Evolutionary conservation across 495 filamentous ascomycete species (phyloP).

Genomic region (Lasiosphaeriaceae sp.): DNA sequence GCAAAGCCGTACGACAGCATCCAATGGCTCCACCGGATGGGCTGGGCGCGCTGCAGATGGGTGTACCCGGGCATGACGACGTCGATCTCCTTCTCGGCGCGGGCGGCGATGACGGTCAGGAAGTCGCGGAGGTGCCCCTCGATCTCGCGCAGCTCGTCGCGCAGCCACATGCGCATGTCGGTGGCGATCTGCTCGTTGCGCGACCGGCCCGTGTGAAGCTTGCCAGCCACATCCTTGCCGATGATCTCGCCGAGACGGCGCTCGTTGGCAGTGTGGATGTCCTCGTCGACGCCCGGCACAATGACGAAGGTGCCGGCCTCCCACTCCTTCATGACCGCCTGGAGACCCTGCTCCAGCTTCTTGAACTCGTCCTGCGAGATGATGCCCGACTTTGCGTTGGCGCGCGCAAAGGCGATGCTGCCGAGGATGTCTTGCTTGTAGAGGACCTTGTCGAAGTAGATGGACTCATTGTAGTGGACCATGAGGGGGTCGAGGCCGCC

Average conservation of each 20-base stretch:
- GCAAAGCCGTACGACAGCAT: conserved; percentile 72
- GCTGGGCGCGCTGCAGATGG: conserved; percentile 88
- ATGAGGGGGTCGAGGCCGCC: conserved; percentile 86
- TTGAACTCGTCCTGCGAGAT: conserved; percentile 71
- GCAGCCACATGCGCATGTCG: conserved; percentile 90
- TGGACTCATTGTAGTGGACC: conserved; percentile 84
- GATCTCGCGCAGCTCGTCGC: conserved; percentile 70
- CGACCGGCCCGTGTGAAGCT: conserved; percentile 88
- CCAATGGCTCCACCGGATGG: conserved; percentile 86
- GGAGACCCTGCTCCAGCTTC: conserved; percentile 71
- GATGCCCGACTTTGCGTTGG: conserved; percentile 73
- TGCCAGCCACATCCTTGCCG: conserved; percentile 80
- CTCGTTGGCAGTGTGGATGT: conserved; percentile 93
- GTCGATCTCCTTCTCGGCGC: conserved; percentile 73
- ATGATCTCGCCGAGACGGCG: conserved; percentile 85
- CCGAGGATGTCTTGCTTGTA: conserved; percentile 78
- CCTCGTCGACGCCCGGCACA: conserved; percentile 60
- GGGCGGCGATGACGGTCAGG: conserved; percentile 63
- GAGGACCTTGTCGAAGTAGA: conserved; percentile 77
- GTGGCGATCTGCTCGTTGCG: conserved; percentile 93
- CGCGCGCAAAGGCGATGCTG: conserved; percentile 82
- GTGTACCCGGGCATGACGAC: conserved; percentile 72
- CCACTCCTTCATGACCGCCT: conserved; percentile 75
- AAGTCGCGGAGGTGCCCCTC: conserved; percentile 66
- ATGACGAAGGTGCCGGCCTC: conserved; percentile 54